Percentiles rank a stretch among this genome's conserved stretches.
Evolutionary conservation across 2,329 filamentous ascomycete genomes (phyloP).

Genomic region (Ceratocystis huliohia): DNA sequence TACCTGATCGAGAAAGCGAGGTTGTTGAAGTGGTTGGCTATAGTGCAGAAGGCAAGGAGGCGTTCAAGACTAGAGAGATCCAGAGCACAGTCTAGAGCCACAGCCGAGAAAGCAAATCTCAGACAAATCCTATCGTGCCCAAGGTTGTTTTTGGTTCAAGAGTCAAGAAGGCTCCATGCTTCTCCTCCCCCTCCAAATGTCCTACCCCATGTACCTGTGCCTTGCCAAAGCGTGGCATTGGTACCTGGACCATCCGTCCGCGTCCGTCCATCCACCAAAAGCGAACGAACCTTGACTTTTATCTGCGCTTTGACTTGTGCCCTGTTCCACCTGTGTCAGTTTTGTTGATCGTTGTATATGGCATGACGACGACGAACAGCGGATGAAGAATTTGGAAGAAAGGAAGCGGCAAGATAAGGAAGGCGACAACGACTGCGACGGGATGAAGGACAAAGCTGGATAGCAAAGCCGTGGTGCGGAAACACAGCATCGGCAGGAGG

Average conservation of each 20-base stretch:
- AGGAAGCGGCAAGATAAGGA: background rate
- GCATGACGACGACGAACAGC: conserved; percentile 3
- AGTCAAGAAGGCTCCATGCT: background rate
- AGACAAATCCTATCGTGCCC: background rate
- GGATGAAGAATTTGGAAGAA: background rate
- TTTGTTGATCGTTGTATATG: conserved; percentile 8
- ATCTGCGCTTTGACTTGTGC: conserved; percentile 3
- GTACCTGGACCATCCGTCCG: conserved; percentile 7
- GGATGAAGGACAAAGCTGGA: background rate
- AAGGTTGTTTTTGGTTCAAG: background rate
- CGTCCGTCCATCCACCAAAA: conserved; percentile 10
- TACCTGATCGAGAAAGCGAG: conserved; percentile 1
- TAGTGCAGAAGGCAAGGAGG: background rate
- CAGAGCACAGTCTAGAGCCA: background rate
- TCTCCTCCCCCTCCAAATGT: background rate
- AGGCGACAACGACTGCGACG: too few species aligned
- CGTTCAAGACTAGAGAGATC: background rate
- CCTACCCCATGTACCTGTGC: conserved; percentile 1
- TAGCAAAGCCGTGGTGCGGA: background rate
- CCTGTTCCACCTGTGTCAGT: conserved; percentile 4
- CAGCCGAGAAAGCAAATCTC: background rate
- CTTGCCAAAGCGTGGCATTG: conserved; percentile 6
- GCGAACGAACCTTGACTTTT: conserved; percentile 1
- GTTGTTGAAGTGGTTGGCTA: conserved; percentile 1
- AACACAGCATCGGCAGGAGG: background rate